Percentiles rank a stretch among this genome's conserved stretches.
phyloP scores from a whole-genome alignment of 768 basidiomycete species.

The Termitomyces sp. region DNA sequence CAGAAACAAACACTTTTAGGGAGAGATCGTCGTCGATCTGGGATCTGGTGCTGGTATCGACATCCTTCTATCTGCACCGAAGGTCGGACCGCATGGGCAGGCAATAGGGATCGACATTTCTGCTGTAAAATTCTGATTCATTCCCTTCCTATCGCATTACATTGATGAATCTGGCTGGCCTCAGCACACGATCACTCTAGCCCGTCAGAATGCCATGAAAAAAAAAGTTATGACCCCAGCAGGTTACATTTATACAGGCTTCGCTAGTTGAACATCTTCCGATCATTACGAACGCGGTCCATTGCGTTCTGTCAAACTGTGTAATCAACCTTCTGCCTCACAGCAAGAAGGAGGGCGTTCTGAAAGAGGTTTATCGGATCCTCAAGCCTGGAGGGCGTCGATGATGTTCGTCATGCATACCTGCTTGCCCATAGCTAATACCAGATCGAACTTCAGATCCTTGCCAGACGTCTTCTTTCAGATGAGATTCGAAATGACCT shows the following conservation, averaged over 20 bases:
- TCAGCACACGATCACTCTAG: conserved; percentile 47
- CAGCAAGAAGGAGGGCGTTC: conserved; percentile 32
- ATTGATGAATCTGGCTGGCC: neutral
- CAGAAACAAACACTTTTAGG: conserved; percentile 27
- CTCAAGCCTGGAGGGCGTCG: conserved; percentile 53
- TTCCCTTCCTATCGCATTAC: neutral
- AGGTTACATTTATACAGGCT: conserved; percentile 43
- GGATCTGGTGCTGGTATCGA: conserved; percentile 56
- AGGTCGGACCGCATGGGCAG: conserved; percentile 43
- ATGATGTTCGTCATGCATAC: conserved; percentile 36
- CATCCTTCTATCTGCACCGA: conserved; percentile 45
- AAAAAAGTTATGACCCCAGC: conserved; percentile 40
- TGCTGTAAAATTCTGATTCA: conserved; percentile 22
- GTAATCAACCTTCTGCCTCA: conserved; percentile 46
- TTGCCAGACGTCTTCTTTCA: conserved; percentile 40
- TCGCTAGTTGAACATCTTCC: conserved; percentile 40
- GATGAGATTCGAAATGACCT: conserved; percentile 35
- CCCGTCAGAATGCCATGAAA: conserved; percentile 38
- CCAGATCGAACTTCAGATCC: conserved; percentile 27
- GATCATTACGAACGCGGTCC: conserved; percentile 39
- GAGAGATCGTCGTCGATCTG: conserved; percentile 51
- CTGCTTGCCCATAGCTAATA: neutral
- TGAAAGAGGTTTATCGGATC: conserved; percentile 43
- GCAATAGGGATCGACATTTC: conserved; percentile 55
- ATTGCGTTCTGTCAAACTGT: conserved; percentile 56